Base-by-base conservation (phyloP, 2,329 filamentous ascomycete genomes). In the Hypoxylon rubiginosum region DNA sequence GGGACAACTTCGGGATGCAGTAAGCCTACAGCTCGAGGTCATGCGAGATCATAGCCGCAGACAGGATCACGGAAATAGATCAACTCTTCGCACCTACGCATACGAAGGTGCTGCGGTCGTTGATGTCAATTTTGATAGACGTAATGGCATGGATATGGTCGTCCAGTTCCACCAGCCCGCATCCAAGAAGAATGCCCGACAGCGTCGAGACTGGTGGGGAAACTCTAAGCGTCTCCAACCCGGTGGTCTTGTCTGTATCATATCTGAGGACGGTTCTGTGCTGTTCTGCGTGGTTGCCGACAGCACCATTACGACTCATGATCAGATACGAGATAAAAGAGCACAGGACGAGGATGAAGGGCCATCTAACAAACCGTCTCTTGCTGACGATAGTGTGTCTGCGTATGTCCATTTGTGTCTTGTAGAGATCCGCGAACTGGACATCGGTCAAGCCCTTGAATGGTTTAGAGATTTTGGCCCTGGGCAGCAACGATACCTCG, bases 131-230 rank as follows among this genome's bases (percentile, higher is more conserved):
- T 68, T 68, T 24, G 34, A 58, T 21, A 65, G 32, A 41, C 43
- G 71, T 19, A 73, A 73, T 9, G 85, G 85, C 0, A 69, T 88
- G 7, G 78, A 84, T 48, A 70, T 87, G 19, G 71, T 80, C 0
- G 75, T 84, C 13, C 71, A 75, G 13, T 85, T 87, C 58, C 71
- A 76, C 7, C 85, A 87, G 70, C 84, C 84, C 3, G 66, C 71
- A 1, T 76, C 2, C 43, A 53, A 34, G 63, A 71, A 10, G 45
- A 71, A 58, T 15, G 41, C 50, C 0, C 68, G 71, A 34, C 57
- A 79, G 52, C 79, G 85, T 43, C 73, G 75, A 50, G 78, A 83
- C 0, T 88, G 84, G 84, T 89, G 86, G 87, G 68, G 75, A 17
- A 75, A 79, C 3, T 82, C 79, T 13, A 85, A 83, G 64, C 78